Conservation (phyloP, 2,329 filamentous ascomycete species). For the Phyllosticta paracitricarpa region DNA sequence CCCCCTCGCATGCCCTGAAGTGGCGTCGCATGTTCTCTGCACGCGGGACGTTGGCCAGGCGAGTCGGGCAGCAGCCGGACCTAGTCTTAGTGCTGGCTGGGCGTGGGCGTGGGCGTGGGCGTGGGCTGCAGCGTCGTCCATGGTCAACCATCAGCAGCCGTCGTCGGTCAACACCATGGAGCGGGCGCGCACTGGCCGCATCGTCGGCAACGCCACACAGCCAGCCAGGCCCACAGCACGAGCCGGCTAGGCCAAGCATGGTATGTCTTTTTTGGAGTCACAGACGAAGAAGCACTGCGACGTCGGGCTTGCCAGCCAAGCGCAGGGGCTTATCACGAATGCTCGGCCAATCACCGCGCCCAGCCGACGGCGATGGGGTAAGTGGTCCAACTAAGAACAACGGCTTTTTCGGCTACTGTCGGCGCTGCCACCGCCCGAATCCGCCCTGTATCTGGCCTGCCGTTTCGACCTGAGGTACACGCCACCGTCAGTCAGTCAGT, state of each 20-base stretch:
- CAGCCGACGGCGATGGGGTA: background rate
- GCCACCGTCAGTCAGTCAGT: background rate
- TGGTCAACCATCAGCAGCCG: background rate
- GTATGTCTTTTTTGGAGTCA: background rate
- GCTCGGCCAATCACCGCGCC: background rate
- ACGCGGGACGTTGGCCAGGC: background rate
- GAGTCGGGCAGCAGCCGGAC: background rate
- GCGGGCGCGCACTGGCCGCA: background rate
- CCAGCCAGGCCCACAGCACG: background rate
- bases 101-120: background rate
- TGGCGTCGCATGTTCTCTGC: background rate
- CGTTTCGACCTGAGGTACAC: background rate
- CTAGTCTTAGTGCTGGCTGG: background rate
- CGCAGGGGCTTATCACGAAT: background rate
- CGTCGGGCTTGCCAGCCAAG: background rate
- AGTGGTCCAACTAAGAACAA: background rate
- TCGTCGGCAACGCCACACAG: background rate
- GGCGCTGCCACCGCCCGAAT: background rate
- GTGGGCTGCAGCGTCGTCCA: background rate
- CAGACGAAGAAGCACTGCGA: background rate
- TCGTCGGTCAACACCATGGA: background rate
- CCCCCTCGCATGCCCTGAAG: background rate
- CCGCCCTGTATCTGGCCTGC: background rate
- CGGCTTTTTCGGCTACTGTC: background rate
- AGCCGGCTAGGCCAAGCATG: background rate